Evolutionary conservation across 1,139 yeast genomes (phyloP), one percentile per base, ranked within the genome.

Genomic region (Kodamaea ohmeri): DNA sequence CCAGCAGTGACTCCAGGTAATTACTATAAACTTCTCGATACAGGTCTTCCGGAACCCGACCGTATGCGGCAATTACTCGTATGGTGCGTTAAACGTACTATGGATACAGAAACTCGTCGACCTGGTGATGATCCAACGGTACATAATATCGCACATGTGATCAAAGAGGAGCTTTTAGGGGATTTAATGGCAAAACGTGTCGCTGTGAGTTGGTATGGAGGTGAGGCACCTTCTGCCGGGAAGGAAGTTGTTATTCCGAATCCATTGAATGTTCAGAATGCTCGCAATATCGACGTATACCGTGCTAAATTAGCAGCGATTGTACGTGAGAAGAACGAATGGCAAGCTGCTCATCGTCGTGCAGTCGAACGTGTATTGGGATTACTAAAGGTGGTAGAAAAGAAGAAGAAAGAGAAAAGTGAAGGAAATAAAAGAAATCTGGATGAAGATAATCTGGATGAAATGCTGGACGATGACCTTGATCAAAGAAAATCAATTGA

Each of bases 31-130:
- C 79, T 80, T 48, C 57, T 85, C 25, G 85, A 83, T 45, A 59
- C 68, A 2, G 72, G 75, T 15, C 49, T 81, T 31, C 86, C 94
- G 0, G 92, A 80, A 40, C 87, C 90, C 0, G 84, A 81, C 49
- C 68, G 80, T 43, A 78, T 85, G 83, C 70, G 83, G 45, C 89
- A 83, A 51, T 56, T 86, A 15, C 55, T 85, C 37, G 67, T 78
- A 3, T 84, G 94, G 95, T 78, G 86, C 41, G 67, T 81, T 24
- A 76, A 76, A 42, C 68, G 82, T 41, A 63, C 64, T 28, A 50
- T 74, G 27, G 71, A 68, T 22, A 20, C 59, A 61, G 34, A 27
- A 16, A 51, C 50, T 34, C 47, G 54, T 35, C 52, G 57, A n/a
- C 45, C 41, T 8, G 35, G 53, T 1, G 69, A 65, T 31, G 68